Conservation (phyloP, 345 rosid genomes). For the Hevea brasiliensis region DNA sequence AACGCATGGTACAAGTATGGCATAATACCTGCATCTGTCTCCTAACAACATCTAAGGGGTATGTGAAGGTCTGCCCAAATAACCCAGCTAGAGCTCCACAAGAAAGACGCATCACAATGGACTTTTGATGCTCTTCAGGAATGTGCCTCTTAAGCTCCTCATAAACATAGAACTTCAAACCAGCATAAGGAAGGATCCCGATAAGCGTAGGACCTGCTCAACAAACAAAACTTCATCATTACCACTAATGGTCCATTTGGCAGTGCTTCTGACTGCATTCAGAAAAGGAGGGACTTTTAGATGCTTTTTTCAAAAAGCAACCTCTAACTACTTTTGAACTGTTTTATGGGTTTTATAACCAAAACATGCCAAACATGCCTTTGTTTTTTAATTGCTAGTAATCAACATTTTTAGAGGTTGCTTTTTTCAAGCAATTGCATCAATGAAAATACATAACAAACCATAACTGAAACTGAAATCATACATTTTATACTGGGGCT, state of each 20-base stretch:
- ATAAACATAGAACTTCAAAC: slow-evolving; percentile 87
- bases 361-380: no score
- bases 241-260: background rate
- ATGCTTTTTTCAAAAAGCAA: background rate
- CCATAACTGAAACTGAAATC: background rate
- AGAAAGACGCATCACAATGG: slow-evolving; percentile 78
- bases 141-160: slow-evolving; percentile 89
- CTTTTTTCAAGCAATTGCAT: background rate
- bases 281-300: background rate
- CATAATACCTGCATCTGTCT: slow-evolving; percentile 96
- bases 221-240: slow-evolving; percentile 18
- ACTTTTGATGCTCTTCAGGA: slow-evolving; percentile 89
- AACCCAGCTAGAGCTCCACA: slow-evolving; percentile 98
- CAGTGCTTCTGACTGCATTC: background rate
- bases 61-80: slow-evolving; percentile 90
- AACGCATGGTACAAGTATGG: background rate
- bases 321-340: no score
- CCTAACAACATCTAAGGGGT: slow-evolving; percentile 95
- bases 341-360: no score
- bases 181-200: slow-evolving; percentile 95
- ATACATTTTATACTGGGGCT: background rate
- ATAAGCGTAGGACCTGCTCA: slow-evolving; percentile 83
- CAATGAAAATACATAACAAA: background rate
- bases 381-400: background rate
- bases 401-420: background rate